Percentiles rank a stretch among this genome's conserved stretches.
These are phyloP conservation scores for Plicaturopsis crispa DNA, from an alignment of 768 basidiomycete species.

Conservation along the genomic window DNA sequence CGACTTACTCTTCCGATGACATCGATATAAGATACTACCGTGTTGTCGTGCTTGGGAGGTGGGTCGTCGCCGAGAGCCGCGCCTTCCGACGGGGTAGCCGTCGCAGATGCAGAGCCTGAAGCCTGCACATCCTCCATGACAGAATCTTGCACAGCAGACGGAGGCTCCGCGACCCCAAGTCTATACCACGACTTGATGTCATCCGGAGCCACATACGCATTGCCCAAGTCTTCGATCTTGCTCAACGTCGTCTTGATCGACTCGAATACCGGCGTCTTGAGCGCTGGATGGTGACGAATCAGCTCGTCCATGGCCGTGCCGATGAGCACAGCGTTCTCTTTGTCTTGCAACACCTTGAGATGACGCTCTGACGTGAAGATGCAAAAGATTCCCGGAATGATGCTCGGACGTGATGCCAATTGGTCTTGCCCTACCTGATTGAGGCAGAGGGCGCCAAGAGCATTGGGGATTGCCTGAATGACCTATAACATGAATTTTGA, in stretches of 20 bases:
- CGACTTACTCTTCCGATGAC: slow-evolving; percentile 63
- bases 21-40: slow-evolving; percentile 72
- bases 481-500: slow-evolving; percentile 42
- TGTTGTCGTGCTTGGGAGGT: slow-evolving; percentile 59
- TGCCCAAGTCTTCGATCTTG: slow-evolving; percentile 70
- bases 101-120: slow-evolving; percentile 6
- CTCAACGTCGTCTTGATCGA: slow-evolving; percentile 63
- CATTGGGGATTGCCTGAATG: slow-evolving; percentile 88
- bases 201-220: slow-evolving; percentile 43
- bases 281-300: slow-evolving; percentile 86
- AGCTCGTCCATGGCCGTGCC: slow-evolving; percentile 93
- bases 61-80: slow-evolving; percentile 22
- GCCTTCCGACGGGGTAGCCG: slow-evolving; percentile 8
- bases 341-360: slow-evolving; percentile 79
- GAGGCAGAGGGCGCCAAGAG: slow-evolving; percentile 92
- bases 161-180: slow-evolving; percentile 27
- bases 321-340: slow-evolving; percentile 85
- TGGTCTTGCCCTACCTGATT: slow-evolving; percentile 86
- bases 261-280: slow-evolving; percentile 76
- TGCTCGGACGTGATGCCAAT: slow-evolving; percentile 64
- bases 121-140: slow-evolving; percentile 43
- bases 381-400: slow-evolving; percentile 80
- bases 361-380: slow-evolving; percentile 84
- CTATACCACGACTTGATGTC: slow-evolving; percentile 65
- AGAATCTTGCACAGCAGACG: slow-evolving; percentile 23